Percentiles rank a stretch among this genome's conserved stretches.
Conservation (phyloP, 2,329 filamentous ascomycete genomes). For the Talaromyces sp. region DNA sequence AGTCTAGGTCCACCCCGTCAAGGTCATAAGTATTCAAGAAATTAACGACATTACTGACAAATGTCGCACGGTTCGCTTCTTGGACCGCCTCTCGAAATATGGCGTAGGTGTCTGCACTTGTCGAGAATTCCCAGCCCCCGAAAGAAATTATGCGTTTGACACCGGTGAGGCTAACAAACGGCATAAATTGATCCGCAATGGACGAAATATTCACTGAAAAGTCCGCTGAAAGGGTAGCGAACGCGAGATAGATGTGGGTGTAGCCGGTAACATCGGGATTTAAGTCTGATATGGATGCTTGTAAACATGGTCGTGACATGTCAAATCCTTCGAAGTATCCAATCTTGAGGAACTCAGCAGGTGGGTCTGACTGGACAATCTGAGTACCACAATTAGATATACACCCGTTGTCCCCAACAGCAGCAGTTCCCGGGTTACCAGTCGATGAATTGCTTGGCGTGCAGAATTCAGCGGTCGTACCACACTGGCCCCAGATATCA, state of each 20-base stretch:
- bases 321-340: neutral
- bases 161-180: neutral
- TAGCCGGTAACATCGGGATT: no score
- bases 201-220: no score
- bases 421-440: neutral
- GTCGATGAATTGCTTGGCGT: neutral
- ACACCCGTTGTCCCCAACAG: neutral
- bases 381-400: neutral
- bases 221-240: no score
- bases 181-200: no score
- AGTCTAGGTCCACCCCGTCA: neutral
- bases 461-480: neutral
- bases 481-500: neutral
- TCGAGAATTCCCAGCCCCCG: slow-evolving; percentile 49
- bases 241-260: no score
- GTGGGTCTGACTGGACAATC: neutral
- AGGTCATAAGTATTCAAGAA: slow-evolving; percentile 27
- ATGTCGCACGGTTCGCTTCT: slow-evolving; percentile 40
- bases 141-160: slow-evolving; percentile 28
- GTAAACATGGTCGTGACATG: no score
- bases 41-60: slow-evolving; percentile 39
- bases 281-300: no score
- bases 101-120: slow-evolving; percentile 37
- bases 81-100: slow-evolving; percentile 41
- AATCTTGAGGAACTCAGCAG: neutral